Percentiles rank a stretch among this genome's conserved stretches.
These are phyloP conservation scores for Ophiocordyceps camponoti-leonardi DNA, from an alignment of 2,329 filamentous ascomycete species.

Conservation along the genomic window DNA sequence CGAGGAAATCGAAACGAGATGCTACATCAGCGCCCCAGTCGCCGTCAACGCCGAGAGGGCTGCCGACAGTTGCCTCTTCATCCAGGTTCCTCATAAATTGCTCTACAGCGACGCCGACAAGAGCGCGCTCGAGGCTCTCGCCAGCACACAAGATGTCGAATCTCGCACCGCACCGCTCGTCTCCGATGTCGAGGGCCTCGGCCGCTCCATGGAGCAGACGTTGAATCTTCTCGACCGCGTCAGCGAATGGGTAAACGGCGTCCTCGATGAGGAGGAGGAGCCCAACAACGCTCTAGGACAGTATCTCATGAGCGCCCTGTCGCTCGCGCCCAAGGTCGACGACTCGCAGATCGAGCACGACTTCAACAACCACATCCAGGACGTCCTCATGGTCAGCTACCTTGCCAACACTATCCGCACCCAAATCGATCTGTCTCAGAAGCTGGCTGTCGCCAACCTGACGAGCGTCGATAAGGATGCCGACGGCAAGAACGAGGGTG, in stretches of 20 bases:
- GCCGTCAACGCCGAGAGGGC: constrained; percentile 90
- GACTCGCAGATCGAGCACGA: constrained; percentile 80
- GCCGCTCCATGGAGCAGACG: constrained; percentile 74
- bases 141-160: constrained; percentile 64
- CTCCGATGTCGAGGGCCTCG: constrained; percentile 79
- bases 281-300: constrained; percentile 87
- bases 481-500: constrained; percentile 28
- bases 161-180: constrained; percentile 55
- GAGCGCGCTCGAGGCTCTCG: constrained; percentile 61
- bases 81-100: constrained; percentile 90
- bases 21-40: constrained; percentile 91
- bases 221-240: constrained; percentile 81
- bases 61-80: constrained; percentile 91
- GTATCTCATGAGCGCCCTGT: constrained; percentile 85
- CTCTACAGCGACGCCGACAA: constrained; percentile 63
- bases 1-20: constrained; percentile 73
- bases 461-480: constrained; percentile 29
- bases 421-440: constrained; percentile 95
- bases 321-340: constrained; percentile 88
- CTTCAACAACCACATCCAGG: constrained; percentile 99
- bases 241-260: constrained; percentile 78
- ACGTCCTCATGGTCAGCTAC: constrained; percentile 95
- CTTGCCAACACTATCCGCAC: constrained; percentile 97
- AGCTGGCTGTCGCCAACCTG: constrained; percentile 66
- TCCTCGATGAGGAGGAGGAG: constrained; percentile 82